Base-by-base conservation (phyloP, 2,329 filamentous ascomycete species). In the Ophiostoma novo-ulmi region DNA sequence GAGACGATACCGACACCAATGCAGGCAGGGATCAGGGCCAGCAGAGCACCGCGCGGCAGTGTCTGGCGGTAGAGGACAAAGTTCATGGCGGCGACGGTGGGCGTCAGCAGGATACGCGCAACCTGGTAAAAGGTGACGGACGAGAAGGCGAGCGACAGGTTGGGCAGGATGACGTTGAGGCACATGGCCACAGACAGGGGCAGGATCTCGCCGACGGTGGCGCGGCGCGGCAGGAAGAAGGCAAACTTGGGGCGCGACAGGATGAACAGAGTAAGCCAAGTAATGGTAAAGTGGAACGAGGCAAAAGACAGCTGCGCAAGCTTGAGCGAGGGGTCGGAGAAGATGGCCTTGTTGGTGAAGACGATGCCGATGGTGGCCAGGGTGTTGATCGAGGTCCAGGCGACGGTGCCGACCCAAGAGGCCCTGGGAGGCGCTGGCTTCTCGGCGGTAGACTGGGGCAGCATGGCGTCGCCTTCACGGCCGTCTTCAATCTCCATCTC, bases 81-180 rank as follows among this genome's bases (percentile, higher is more conserved):
- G 78, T 91, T 90, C 82, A 91, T 86, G 20, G 86, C 77, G 5
- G 88, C 88, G 26, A 90, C 88, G 63, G 82, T 84, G 3, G 89
- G 89, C 0, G 89, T 91, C 38, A 91, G 82, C 14, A 91, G 81
- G 71, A 91, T 89, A 35, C 88, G 85, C 5, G 87, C 88, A 67
- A 91, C 85, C 77, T 91, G 89, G 78, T 91, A 91, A 77, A 91
- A 91, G 61, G 88, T 88, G 61, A 91, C 86, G 68, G 85, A 85
- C 31, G 88, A 90, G 77, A 87, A 89, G 39, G 88, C 88, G 63
- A 91, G 81, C 1, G 87, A 90, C 7, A 90, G 79, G 75, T 91
- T 91, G 11, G 88, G 88, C 11, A 91, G 81, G 73, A 91, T 87
- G 76, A 91, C 88, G 78, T 91, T 91, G 72, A 89, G 81, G 69